Conservation (phyloP, 164 flowering plant genomes). For the Stephania yunnanensis region DNA sequence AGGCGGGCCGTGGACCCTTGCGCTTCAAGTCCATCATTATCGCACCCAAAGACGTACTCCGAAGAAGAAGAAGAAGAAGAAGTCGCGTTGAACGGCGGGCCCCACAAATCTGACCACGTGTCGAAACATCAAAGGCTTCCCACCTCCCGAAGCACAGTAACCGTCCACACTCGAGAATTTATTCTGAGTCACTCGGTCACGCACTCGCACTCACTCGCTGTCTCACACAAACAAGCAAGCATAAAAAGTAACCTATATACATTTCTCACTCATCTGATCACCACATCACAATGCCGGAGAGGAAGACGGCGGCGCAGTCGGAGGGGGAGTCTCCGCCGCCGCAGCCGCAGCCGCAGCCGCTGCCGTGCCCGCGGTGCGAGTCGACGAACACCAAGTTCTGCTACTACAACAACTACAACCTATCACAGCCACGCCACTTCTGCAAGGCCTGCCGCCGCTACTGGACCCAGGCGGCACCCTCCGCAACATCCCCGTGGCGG, state of each 20-base stretch:
- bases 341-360: conserved; percentile 16
- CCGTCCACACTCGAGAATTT: neutral
- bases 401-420: conserved; percentile 84
- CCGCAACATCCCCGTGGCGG: conserved; percentile 75
- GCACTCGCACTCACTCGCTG: neutral
- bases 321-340: conserved; percentile 19
- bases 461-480: conserved; percentile 83
- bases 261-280: neutral
- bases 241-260: neutral
- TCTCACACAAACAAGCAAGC: neutral
- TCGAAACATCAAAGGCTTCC: neutral
- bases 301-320: conserved; percentile 29
- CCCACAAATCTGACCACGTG: neutral
- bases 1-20: too few relatives aligned
- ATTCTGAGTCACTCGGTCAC: neutral
- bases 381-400: conserved; percentile 75
- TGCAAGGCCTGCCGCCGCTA: conserved; percentile 72
- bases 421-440: conserved; percentile 76
- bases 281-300: neutral
- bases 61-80: too few relatives aligned
- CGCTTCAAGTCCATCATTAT: too few relatives aligned
- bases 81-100: neutral
- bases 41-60: too few relatives aligned
- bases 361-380: conserved; percentile 68
- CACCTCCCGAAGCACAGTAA: neutral